phyloP scores from a whole-genome alignment of 805 yeast species.

The Grigorovia transvaalensis region DNA sequence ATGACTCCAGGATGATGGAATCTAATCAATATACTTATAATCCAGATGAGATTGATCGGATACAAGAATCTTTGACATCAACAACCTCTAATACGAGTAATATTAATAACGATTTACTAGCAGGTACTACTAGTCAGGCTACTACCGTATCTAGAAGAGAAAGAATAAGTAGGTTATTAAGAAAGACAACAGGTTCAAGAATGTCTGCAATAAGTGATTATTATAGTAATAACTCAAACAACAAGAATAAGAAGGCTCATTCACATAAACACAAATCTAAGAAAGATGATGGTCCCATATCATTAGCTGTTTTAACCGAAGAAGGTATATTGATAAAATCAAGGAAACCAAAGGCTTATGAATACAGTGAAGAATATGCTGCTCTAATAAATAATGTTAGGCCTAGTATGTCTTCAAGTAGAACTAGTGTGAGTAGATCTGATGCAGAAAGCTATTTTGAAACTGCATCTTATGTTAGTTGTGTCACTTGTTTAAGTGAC shows the following conservation, averaged over 20 bases:
- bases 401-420: conserved; percentile 9
- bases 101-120: background rate
- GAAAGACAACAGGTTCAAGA: background rate
- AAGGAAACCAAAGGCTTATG: conserved; percentile 5
- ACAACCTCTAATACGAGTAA: background rate
- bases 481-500: conserved; percentile 29
- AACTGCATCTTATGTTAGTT: conserved; percentile 27
- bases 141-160: background rate
- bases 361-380: conserved; percentile 1
- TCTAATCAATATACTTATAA: background rate
- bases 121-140: background rate
- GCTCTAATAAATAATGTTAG: background rate
- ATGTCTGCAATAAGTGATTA: background rate
- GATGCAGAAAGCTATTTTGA: conserved; percentile 13
- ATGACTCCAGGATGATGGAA: background rate
- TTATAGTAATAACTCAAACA: background rate
- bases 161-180: background rate
- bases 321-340: conserved; percentile 29
- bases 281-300: conserved; percentile 8
- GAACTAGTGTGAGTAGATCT: conserved; percentile 8
- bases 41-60: background rate
- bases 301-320: conserved; percentile 25
- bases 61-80: background rate
- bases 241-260: background rate
- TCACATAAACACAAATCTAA: conserved; percentile 1